Evolutionary conservation across 1,284 basidiomycete genomes (phyloP), one percentile per base, ranked within the genome.

Genomic region (Paramarasmius palmivorus): DNA sequence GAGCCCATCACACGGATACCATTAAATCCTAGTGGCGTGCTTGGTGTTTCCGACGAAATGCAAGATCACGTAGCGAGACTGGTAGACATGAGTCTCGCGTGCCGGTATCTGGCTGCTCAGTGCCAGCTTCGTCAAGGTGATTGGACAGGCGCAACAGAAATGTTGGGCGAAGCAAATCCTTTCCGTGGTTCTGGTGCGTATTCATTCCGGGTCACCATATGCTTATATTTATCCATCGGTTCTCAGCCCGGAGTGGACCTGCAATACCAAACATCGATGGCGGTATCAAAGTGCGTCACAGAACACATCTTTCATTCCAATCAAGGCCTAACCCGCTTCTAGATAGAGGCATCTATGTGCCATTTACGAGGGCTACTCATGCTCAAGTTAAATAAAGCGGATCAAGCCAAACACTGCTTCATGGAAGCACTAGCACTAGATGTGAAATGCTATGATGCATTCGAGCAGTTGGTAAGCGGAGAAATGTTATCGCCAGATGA

Each of bases 391-490:
- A 95, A 95, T 59, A 88, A 94, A 6, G 84, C 88, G 12, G 88
- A 92, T 41, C 83, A 91, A 57, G 97, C 97, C 0, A 96, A 96
- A 64, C 81, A 93, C 53, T 91, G 89, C 59, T 98, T 98, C 66
- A 90, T 98, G 84, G 94, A 98, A 61, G 95, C 97, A 1, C 78
- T 99, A 14, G 82, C 89, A 0, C 77, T 98, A 12, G 97, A 99
- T 63, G 93, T 99, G 23, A 98, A 98, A 70, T 98, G 96, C 68
- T 99, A 95, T 66, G 97, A 99, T 60, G 90, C 94, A 1, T 99
- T 98, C 64, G 84, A 91, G 52, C 90, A 95, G 58, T 81, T 99
- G 5, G 78, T 98, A 19, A 88, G 87, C 38, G 92, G 94, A 2
- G 91, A 95, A 66, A 95, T 97, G 92, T 91, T 98, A 88, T 84